Percentiles rank a stretch among this genome's conserved stretches.
These are phyloP conservation scores for Curvularia eragrostidis DNA, from an alignment of 2,329 filamentous ascomycete species.

Conservation along the genomic window DNA sequence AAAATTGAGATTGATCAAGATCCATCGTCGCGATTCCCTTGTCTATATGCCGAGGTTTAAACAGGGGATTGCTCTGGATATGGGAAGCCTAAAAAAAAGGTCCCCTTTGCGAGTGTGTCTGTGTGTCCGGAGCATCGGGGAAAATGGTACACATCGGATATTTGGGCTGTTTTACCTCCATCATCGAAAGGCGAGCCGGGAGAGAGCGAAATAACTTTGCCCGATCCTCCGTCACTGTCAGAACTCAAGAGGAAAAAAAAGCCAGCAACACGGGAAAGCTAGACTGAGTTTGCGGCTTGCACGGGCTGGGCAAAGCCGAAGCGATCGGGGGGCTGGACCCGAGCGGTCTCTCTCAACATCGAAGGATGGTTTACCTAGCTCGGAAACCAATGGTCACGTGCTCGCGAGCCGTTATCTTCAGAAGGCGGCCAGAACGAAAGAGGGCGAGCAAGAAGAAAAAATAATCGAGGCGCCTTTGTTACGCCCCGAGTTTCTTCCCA, in stretches of 20 bases:
- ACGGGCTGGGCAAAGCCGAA: background rate
- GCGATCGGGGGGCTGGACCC: background rate
- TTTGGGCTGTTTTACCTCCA: background rate
- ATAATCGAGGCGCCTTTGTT: too few species aligned
- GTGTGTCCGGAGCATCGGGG: too few species aligned
- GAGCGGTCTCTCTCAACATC: background rate
- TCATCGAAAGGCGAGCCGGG: too few species aligned
- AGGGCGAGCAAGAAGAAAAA: too few species aligned
- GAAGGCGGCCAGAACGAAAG: background rate
- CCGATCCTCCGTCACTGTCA: background rate
- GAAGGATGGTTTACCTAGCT: background rate
- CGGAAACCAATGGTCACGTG: background rate
- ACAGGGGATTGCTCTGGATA: too few species aligned
- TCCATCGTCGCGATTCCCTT: too few species aligned
- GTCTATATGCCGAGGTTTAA: too few species aligned
- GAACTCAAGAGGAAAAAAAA: background rate
- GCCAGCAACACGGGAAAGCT: background rate
- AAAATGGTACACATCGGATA: background rate
- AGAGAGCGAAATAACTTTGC: background rate
- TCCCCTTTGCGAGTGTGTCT: too few species aligned
- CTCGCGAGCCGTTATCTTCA: background rate
- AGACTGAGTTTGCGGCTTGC: background rate
- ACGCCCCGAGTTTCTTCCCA: too few species aligned
- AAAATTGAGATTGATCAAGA: background rate
- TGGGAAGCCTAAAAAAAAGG: too few species aligned